Evolutionary conservation across 495 filamentous ascomycete genomes (phyloP).

Genomic region (Xylaria grammica): DNA sequence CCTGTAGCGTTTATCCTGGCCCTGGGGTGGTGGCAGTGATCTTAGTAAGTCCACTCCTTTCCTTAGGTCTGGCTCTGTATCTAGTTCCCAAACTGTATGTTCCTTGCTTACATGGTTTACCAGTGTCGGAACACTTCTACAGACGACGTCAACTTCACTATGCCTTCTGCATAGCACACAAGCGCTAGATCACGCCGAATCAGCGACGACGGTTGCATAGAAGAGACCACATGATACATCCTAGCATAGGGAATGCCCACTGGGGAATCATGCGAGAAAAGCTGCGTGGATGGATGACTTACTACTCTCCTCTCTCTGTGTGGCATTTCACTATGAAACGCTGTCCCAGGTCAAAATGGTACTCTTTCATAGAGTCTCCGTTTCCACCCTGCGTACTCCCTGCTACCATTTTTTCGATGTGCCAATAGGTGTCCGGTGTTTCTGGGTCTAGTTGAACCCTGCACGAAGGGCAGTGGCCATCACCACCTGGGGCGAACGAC

Average conservation of each 20-base stretch:
- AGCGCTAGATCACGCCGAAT: slow-evolving; percentile 9
- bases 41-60: slow-evolving; percentile 17
- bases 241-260: neutral
- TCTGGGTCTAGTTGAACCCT: slow-evolving; percentile 11
- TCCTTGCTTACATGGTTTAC: slow-evolving; percentile 37
- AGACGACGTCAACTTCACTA: slow-evolving; percentile 39
- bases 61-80: slow-evolving; percentile 36
- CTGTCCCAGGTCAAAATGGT: slow-evolving; percentile 35
- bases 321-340: slow-evolving; percentile 46
- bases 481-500: slow-evolving; percentile 1
- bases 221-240: neutral
- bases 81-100: slow-evolving; percentile 37
- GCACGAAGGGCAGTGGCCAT: slow-evolving; percentile 32
- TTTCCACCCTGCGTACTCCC: slow-evolving; percentile 1
- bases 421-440: slow-evolving; percentile 28
- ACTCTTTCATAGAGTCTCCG: slow-evolving; percentile 24
- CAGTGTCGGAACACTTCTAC: slow-evolving; percentile 30
- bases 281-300: neutral
- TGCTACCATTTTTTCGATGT: slow-evolving; percentile 36
- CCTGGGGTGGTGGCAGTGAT: neutral
- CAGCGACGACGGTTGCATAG: neutral
- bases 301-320: slow-evolving; percentile 34
- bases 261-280: too few relatives aligned
- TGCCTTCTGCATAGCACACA: slow-evolving; percentile 37
- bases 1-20: neutral